Evolutionary conservation across 129 eudicot species (phyloP).

Genomic region (Ambrosia trifida): DNA sequence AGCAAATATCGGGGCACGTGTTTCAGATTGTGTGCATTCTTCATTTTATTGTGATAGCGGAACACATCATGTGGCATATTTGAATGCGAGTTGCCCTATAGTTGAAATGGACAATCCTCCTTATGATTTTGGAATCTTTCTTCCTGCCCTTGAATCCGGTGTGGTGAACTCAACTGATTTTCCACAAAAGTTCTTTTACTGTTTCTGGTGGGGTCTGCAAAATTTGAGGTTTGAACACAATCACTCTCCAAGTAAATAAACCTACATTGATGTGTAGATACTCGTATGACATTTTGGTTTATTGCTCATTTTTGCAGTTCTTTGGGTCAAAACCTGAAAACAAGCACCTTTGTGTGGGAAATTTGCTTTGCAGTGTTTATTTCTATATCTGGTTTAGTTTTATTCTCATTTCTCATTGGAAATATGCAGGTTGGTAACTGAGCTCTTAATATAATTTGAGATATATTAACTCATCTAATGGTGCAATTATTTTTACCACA

Average conservation of each 20-base stretch:
- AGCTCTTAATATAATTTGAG: constrained; percentile 5
- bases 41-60: constrained; percentile 50
- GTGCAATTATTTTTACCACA: constrained; percentile 21
- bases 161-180: constrained; percentile 80
- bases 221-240: constrained; percentile 64
- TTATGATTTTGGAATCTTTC: constrained; percentile 93
- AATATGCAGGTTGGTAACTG: constrained; percentile 79
- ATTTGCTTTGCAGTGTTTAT: constrained; percentile 85
- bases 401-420: constrained; percentile 88
- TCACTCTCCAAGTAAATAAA: neutral
- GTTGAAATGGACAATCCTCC: constrained; percentile 43
- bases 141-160: constrained; percentile 83
- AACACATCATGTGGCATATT: constrained; percentile 1
- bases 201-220: constrained; percentile 99
- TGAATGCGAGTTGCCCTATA: constrained; percentile 65
- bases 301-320: constrained; percentile 60
- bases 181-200: constrained; percentile 85
- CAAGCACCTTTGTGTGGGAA: constrained; percentile 94
- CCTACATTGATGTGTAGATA: neutral
- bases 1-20: neutral
- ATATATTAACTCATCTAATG: neutral
- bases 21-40: constrained; percentile 35
- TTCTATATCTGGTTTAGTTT: constrained; percentile 88
- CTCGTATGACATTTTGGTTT: neutral
- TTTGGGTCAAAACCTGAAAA: constrained; percentile 89